phyloP scores from a whole-genome alignment of 1,139 yeast genomes.

The Blastobotrys illinoisensis region DNA sequence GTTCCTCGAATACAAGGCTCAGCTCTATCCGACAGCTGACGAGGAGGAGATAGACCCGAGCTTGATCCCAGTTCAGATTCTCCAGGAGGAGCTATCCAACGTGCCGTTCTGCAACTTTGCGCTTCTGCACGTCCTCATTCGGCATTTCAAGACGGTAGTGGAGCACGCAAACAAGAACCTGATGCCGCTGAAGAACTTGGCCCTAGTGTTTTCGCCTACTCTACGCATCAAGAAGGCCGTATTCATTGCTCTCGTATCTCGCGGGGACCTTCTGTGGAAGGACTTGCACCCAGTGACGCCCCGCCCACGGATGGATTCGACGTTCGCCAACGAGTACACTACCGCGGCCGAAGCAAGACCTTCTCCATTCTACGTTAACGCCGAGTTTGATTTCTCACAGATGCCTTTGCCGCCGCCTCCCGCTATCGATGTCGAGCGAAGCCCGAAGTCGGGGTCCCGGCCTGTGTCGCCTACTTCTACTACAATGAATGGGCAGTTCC shows the following conservation, averaged over 20 bases:
- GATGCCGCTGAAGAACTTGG: constrained; percentile 29
- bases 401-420: background rate
- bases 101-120: constrained; percentile 26
- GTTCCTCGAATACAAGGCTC: constrained; percentile 15
- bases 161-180: constrained; percentile 20
- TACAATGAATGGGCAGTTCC: background rate
- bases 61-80: constrained; percentile 18
- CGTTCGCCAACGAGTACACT: constrained; percentile 5
- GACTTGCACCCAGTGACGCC: constrained; percentile 17
- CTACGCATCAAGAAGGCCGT: constrained; percentile 25
- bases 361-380: background rate
- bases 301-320: constrained; percentile 9
- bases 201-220: constrained; percentile 32
- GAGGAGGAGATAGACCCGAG: constrained; percentile 17
- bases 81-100: constrained; percentile 22
- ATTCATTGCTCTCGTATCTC: constrained; percentile 21
- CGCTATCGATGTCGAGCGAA: background rate
- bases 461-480: background rate
- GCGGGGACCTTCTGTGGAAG: constrained; percentile 20
- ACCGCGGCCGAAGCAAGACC: background rate
- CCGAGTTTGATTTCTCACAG: constrained; percentile 8
- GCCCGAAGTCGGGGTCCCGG: background rate
- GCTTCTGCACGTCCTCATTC: constrained; percentile 23
- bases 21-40: constrained; percentile 3
- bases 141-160: constrained; percentile 25